Evolutionary conservation across 352 stramenopile genomes (phyloP).

Genomic region (Globisporangium yorkense): DNA sequence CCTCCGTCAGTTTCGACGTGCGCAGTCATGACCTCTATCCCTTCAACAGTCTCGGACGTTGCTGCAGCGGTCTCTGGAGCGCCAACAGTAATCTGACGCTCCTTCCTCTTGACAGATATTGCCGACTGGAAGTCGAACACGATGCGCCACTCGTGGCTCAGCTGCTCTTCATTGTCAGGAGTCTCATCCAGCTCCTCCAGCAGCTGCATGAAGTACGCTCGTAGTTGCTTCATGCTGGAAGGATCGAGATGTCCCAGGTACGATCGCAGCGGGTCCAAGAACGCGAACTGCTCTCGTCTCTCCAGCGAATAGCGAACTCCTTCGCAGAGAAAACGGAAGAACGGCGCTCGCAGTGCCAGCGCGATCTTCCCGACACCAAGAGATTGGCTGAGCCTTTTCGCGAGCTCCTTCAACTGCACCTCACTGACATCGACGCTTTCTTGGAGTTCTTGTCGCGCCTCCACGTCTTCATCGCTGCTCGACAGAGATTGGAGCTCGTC

Average conservation of each 20-base stretch:
- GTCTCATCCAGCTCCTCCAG: conserved; percentile 39
- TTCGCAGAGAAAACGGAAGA: conserved; percentile 81
- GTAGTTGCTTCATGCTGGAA: conserved; percentile 52
- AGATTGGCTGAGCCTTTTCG: conserved; percentile 77
- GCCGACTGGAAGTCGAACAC: conserved; percentile 68
- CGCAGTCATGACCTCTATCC: not conserved
- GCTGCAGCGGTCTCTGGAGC: not conserved
- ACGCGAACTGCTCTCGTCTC: conserved; percentile 45
- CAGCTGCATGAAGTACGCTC: conserved; percentile 61
- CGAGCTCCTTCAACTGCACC: conserved; percentile 56
- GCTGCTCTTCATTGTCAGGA: conserved; percentile 30
- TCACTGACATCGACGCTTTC: conserved; percentile 45
- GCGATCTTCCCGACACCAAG: conserved; percentile 74
- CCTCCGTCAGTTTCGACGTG: not conserved
- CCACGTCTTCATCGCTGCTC: conserved; percentile 24
- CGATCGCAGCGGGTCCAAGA: conserved; percentile 58
- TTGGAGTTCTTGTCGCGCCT: conserved; percentile 44
- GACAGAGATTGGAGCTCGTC: conserved; percentile 34
- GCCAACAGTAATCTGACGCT: conserved; percentile 3
- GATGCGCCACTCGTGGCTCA: conserved; percentile 41
- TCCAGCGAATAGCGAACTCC: conserved; percentile 72
- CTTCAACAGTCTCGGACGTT: not conserved
- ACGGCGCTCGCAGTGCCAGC: conserved; percentile 55
- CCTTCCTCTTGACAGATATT: conserved; percentile 18
- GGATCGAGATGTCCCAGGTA: conserved; percentile 75